Conservation (phyloP, 2,329 filamentous ascomycete species). For the Rhinocladiella mackenziei region DNA sequence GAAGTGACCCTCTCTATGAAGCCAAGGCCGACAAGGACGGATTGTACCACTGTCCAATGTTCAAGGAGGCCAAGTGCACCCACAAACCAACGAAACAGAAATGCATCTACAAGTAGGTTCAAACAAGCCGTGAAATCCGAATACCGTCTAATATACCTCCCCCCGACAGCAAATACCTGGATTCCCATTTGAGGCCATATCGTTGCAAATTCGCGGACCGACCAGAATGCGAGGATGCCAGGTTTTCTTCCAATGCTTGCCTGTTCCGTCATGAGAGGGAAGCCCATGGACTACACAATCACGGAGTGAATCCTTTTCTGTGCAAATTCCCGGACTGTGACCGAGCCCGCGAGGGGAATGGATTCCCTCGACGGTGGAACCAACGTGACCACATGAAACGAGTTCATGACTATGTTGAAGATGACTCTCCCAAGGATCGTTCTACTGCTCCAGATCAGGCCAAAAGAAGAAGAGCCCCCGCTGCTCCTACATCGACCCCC, state of each 20-base stretch:
- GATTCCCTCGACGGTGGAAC: conserved; percentile 94
- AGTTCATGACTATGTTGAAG: conserved; percentile 63
- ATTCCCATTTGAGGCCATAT: conserved; percentile 95
- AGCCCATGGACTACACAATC: conserved; percentile 91
- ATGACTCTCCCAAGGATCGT: conserved; percentile 26
- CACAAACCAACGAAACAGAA: conserved; percentile 95
- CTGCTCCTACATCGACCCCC: conserved; percentile 20
- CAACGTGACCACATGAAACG: conserved; percentile 95
- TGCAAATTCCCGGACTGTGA: conserved; percentile 87
- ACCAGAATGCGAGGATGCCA: conserved; percentile 73
- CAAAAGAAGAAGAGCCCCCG: conserved; percentile 23
- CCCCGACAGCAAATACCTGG: conserved; percentile 77
- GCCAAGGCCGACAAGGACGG: conserved; percentile 54
- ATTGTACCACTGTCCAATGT: conserved; percentile 89
- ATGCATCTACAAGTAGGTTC: conserved; percentile 94
- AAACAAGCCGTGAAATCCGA: conserved; percentile 14
- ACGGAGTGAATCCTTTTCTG: conserved; percentile 86
- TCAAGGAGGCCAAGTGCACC: conserved; percentile 64
- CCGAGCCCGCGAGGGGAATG: conserved; percentile 73
- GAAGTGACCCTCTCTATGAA: conserved; percentile 27
- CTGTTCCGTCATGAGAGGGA: conserved; percentile 92
- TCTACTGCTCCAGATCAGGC: conserved; percentile 16
- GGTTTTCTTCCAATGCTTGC: conserved; percentile 93
- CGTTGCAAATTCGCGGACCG: conserved; percentile 68
- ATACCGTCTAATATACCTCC: conserved; percentile 27